These are phyloP conservation scores for Colletotrichum sp. DNA, from an alignment of 2,329 filamentous ascomycete genomes.

Conservation along the genomic window DNA sequence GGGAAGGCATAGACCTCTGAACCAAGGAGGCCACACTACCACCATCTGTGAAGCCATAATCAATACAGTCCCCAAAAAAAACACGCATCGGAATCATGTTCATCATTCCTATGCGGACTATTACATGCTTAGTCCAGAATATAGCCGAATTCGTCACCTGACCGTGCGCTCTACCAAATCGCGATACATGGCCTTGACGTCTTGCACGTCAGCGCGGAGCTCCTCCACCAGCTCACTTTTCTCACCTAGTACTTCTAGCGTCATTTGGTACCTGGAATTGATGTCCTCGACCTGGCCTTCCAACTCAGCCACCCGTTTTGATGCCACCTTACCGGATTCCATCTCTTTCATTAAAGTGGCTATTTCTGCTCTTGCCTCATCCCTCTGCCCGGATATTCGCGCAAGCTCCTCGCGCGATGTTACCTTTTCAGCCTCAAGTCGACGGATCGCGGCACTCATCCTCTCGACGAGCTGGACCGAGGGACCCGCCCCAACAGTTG, in stretches of 20 bases:
- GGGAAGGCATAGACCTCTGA: conserved; percentile 76
- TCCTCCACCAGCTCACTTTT: conserved; percentile 96
- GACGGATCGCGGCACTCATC: conserved; percentile 91
- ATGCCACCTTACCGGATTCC: conserved; percentile 69
- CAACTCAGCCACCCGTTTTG: conserved; percentile 65
- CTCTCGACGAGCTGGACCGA: conserved; percentile 95
- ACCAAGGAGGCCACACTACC: background rate
- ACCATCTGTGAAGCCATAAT: background rate
- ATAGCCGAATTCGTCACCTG: conserved; percentile 47
- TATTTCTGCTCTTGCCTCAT: conserved; percentile 92
- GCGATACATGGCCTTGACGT: conserved; percentile 95
- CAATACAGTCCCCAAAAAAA: background rate
- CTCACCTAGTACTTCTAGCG: conserved; percentile 92
- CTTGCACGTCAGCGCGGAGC: conserved; percentile 83
- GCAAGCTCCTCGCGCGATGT: conserved; percentile 85
- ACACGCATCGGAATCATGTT: background rate
- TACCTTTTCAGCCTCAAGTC: conserved; percentile 90
- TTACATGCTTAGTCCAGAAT: background rate
- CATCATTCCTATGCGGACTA: background rate
- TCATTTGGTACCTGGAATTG: conserved; percentile 83
- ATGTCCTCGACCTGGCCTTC: conserved; percentile 73
- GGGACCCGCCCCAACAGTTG: conserved; percentile 87
- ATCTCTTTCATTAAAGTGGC: conserved; percentile 87
- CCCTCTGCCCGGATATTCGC: conserved; percentile 81
- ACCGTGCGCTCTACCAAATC: conserved; percentile 88